Base-by-base conservation (phyloP, 225 moss, liverwort and hornwort species). In the Thuidium tamariscinum region DNA sequence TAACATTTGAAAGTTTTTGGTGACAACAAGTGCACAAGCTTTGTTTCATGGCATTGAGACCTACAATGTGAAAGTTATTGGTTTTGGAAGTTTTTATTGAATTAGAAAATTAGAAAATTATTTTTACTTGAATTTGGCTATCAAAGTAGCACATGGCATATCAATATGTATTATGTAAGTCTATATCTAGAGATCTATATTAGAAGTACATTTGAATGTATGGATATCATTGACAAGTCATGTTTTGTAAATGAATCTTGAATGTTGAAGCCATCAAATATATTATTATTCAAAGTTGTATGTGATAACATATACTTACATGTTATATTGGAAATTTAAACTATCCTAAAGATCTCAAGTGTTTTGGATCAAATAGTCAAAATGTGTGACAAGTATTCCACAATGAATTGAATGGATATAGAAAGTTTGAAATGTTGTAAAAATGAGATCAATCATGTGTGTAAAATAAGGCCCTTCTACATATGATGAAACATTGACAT, bases 381-480 rank as follows among this genome's bases (percentile, higher is more conserved):
- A 66, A 37, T 67, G 1, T 37, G 4, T 12, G 4, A 25, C 23
- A 39, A 68, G 7, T 39, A 1, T 23, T 68, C 2, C 13, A 39
- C 0, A 1, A 41, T 69, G 7, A 41, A 69, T 69, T 39, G 13
- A 39, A 69, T 11, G 26, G 13, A 26, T 8, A 69, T 0, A 0
- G 2, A 68, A 20, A 19, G 36, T 68, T 5, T 3, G 19, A 19
- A 54, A 19, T 54, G 7, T 54, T 54, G 19, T 37, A 13, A 69
- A 41, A 41, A 26, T 70, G 16, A 3, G 13, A 26, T 42, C 26
- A n/a, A 26, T 51, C 12, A 13, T 14, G 2, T 39, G 25, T 41
- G 0, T 8, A 13, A 68, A 23, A 13, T 0, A 68, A 68, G 1
- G 14, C 12, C 25, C 4, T 39, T 1, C 7, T 23, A n/a, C n/a